Conservation (phyloP, 305 asterid species). For the Fraxinus baroniana region DNA sequence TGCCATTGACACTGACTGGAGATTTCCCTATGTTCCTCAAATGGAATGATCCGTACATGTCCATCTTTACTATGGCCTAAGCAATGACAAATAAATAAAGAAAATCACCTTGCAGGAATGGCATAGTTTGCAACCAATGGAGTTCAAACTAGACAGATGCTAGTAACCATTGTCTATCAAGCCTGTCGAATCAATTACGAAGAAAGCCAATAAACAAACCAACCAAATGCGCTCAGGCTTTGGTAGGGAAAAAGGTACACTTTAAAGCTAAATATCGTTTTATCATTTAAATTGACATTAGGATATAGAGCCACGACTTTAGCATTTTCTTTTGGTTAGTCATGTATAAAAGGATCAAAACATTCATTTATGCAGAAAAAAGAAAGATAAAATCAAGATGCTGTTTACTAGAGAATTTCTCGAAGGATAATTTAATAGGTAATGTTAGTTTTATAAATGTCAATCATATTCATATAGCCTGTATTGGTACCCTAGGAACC, state of each 20-base stretch:
- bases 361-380: background rate
- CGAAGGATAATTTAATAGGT: background rate
- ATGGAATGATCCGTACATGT: conserved; percentile 50
- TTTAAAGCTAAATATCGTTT: background rate
- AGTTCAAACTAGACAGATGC: conserved; percentile 1
- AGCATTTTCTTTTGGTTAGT: background rate
- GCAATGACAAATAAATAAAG: background rate
- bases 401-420: background rate
- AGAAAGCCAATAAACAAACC: background rate
- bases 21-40: conserved; percentile 61
- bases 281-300: background rate
- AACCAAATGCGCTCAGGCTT: background rate
- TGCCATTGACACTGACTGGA: conserved; percentile 53
- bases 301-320: background rate
- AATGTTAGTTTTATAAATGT: background rate
- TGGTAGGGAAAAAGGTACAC: background rate
- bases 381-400: background rate
- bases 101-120: background rate
- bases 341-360: background rate
- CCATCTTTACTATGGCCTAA: conserved; percentile 70
- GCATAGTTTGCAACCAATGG: background rate
- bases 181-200: background rate
- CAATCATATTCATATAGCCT: background rate
- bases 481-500: background rate
- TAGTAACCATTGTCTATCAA: background rate